Base-by-base conservation (phyloP, 768 basidiomycete genomes). In the Phlegmacium glaucopus region DNA sequence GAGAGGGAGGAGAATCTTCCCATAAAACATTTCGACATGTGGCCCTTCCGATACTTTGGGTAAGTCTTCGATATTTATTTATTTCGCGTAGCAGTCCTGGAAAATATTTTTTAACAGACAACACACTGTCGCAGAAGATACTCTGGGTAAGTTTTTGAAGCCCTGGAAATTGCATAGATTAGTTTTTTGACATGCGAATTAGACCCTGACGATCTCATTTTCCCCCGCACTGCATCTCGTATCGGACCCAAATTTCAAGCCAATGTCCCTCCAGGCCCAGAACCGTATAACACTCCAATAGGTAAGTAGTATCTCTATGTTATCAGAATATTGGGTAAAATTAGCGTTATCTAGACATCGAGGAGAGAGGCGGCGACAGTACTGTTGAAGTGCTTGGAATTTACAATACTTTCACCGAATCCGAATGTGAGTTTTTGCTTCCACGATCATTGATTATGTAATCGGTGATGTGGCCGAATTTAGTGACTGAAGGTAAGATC, bases 31-130 rank as follows among this genome's bases (percentile, higher is more conserved):
- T 93, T 80, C 71, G 90, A 85, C 64, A 85, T 85, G 83, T 94
- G 87, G 90, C 90, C 85, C 4, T 96, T 94, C 70, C 78, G 96
- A 47, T 99, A 99, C 70, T 98, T 98, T 65, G 94, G 94, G 94
- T 94, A 65, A 87, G 16, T 18, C 55, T 40, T 26, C 34, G 18
- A 25, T 55, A 25, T 51, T 17, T 29, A n/a, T n/a, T 27, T 39
- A 36, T 28, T 12, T 11, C 45, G 48, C 22, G 3, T 5, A 22
- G 22, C 22, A 22, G 22, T 22, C 22, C 22, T 22, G 45, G 40
- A 45, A 44, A 48, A 35, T 6, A 10, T 3, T 34, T 6, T 44
- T 43, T 51, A 18, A 44, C 63, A 95, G 93, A 22, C 80, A 86
- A 69, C 87, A 94, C 68, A 96, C 92, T 4, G 79, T 90, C 42